A percentile compares a stretch with the other conserved stretches of the same genome.
phyloP scores from a whole-genome alignment of 2,329 filamentous ascomycete species.

The Colletotrichum sp. region DNA sequence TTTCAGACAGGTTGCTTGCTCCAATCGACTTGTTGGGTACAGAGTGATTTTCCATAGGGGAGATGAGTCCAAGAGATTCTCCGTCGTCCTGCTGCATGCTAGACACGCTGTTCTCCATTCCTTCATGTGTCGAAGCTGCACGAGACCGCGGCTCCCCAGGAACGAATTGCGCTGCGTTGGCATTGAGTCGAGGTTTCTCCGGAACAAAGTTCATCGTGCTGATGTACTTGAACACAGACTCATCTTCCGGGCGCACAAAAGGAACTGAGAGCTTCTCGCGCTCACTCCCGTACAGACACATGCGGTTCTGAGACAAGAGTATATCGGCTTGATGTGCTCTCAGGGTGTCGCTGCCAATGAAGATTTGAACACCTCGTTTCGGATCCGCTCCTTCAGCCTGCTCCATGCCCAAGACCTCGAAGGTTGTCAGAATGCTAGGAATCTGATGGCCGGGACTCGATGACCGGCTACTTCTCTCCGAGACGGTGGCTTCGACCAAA shows the following conservation, averaged over 20 bases:
- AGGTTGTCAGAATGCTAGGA: conserved; percentile 80
- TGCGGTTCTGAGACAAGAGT: conserved; percentile 87
- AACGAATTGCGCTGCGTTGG: conserved; percentile 49
- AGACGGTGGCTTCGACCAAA: conserved; percentile 87
- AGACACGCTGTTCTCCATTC: conserved; percentile 22
- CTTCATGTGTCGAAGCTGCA: conserved; percentile 20
- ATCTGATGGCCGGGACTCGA: conserved; percentile 77
- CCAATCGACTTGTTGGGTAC: conserved; percentile 37
- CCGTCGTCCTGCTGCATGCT: conserved; percentile 32
- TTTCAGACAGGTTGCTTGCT: conserved; percentile 46
- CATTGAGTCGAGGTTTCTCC: conserved; percentile 65
- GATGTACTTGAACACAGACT: conserved; percentile 78
- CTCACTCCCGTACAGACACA: conserved; percentile 87
- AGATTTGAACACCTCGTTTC: conserved; percentile 77
- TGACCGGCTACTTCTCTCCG: conserved; percentile 75
- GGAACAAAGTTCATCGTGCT: conserved; percentile 63
- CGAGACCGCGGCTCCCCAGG: conserved; percentile 37
- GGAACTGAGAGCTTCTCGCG: conserved; percentile 88
- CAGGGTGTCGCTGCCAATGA: conserved; percentile 88
- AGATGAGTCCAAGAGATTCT: conserved; percentile 33
- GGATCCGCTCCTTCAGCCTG: conserved; percentile 53
- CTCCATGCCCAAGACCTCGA: conserved; percentile 71
- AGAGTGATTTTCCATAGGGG: conserved; percentile 39
- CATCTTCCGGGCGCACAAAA: conserved; percentile 90
- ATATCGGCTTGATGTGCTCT: conserved; percentile 88